Evolutionary conservation across 768 basidiomycete species (phyloP), one percentile per base, ranked within the genome.

Genomic region (Suillus tomentosus): DNA sequence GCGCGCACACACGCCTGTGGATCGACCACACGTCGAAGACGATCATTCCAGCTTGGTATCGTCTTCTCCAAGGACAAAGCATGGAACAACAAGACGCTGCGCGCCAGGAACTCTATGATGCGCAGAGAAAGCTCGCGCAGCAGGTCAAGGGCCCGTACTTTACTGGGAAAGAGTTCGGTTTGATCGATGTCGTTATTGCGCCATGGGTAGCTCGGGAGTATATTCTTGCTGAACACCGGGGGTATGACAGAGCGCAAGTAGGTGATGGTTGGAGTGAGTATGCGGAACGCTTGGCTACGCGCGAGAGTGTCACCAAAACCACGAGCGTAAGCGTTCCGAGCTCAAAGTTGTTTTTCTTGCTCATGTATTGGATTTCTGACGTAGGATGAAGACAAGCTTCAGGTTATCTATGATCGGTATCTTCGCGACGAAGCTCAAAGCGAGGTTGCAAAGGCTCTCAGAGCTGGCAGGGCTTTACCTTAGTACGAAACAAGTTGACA

Each of bases 1-100:
- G 82, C n/a, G 86, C 85, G 0, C 72, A 78, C 60, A 80, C 79
- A 2, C 82, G 86, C 42, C 79, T 88, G 65, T 85, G 84, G 84
- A 74, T 87, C 54, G 85, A 88, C 70, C 80, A 84, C 66, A 73
- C 86, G 64, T 70, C 73, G 31, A 89, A 87, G 77, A 73, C 73
- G 53, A 76, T 87, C 70, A 64, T 87, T 1, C 87, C 87, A 0
- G 75, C 78, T 0, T 83, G 79, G 75, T 80, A 84, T 66, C 82
- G 85, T 22, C 75, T 85, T 47, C 60, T 85, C 64, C 71, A 74
- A 71, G 72, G 74, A 27, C 77, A 78, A 65, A 80, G 75, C 1
- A 60, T 70, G 14, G 79, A 79, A 40, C 77, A 76, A 63, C 79
- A 77, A 57, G 72, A 77, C 11, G 69, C 64, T 9, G 76, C 75